These are phyloP conservation scores for Mycosphaerella sp. DNA, from an alignment of 2,329 filamentous ascomycete species.

Conservation along the genomic window DNA sequence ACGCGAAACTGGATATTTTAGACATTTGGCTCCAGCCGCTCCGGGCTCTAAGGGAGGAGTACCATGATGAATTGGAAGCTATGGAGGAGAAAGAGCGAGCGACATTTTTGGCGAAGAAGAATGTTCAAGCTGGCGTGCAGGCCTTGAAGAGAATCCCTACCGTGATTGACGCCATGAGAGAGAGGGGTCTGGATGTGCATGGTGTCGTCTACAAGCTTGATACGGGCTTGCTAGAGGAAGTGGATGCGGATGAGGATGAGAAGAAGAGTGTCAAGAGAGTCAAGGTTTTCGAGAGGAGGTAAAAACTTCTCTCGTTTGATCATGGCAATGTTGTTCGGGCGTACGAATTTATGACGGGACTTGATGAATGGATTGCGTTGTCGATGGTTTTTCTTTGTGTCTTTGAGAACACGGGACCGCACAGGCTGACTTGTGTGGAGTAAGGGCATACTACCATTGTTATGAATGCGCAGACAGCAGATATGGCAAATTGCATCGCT, in stretches of 20 bases:
- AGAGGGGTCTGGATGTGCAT: conserved; percentile 67
- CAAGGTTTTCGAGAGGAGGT: conserved; percentile 25
- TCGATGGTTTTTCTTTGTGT: no score
- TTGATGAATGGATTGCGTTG: background rate
- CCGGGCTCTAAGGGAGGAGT: conserved; percentile 48
- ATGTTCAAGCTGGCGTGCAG: conserved; percentile 63
- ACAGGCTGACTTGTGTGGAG: no score
- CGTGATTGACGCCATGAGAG: conserved; percentile 62
- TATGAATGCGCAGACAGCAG: no score
- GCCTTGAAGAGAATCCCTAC: conserved; percentile 62
- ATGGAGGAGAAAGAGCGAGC: conserved; percentile 46
- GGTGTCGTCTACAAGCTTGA: conserved; percentile 68
- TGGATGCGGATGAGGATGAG: conserved; percentile 37
- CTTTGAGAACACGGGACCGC: no score
- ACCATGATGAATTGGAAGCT: conserved; percentile 45
- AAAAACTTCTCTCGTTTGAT: background rate
- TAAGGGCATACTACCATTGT: no score
- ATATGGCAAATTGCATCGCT: no score
- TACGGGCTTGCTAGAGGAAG: conserved; percentile 48
- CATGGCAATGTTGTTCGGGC: background rate
- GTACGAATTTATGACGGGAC: no score
- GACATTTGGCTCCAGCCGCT: conserved; percentile 58
- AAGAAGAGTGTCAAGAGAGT: conserved; percentile 18
- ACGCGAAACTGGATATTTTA: conserved; percentile 51
- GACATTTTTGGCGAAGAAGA: conserved; percentile 65